Evolutionary conservation across 2,329 filamentous ascomycete genomes (phyloP), one percentile per base, ranked within the genome.

Genomic region (Chrysoporthe austroafricana): DNA sequence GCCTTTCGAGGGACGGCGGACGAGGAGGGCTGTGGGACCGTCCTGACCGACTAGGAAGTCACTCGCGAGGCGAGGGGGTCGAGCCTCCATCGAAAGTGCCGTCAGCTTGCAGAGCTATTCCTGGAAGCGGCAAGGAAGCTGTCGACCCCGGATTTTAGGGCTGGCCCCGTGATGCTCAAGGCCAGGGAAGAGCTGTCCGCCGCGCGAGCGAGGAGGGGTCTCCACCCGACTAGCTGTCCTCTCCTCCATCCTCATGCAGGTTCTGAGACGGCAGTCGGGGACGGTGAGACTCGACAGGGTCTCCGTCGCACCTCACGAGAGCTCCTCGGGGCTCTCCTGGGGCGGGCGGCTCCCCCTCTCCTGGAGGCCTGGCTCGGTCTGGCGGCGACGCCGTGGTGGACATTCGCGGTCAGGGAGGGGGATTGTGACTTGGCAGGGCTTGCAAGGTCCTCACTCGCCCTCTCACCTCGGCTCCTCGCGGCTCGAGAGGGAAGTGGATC

Each of bases 101-200:
- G 39, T 64, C 39, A 34, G n/a, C 54, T 9, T 44, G 54, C 43
- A 59, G 44, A 42, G 63, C 48, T 54, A 62, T 59, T 62, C 66
- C 66, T 65, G 57, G 52, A 61, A 48, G 0, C 43, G 50, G 56
- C 57, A 56, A 61, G 36, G 43, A 61, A n/a, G 48, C 63, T 42
- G 62, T 56, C 62, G 46, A 68, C 66, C 66, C 66, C 66, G 54
- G 66, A 62, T 68, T 68, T 68, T 68, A 65, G 63, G 66, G 66
- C 66, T 68, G 66, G 66, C 14, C 57, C 46, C 62, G 66, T 68
- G 66, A 59, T 62, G 57, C 34, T 42, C 34, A 43, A 50, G 48
- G 61, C 54, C 43, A 66, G 48, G 46, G 58, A 60, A 60, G 26
- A 56, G 61, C 42, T 44, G 64, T 54, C 54, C 58, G 64, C 52